Percentiles rank a stretch among this genome's conserved stretches.
These are phyloP conservation scores for Termitomyces sp. DNA, from an alignment of 768 basidiomycete species.

Conservation along the genomic window DNA sequence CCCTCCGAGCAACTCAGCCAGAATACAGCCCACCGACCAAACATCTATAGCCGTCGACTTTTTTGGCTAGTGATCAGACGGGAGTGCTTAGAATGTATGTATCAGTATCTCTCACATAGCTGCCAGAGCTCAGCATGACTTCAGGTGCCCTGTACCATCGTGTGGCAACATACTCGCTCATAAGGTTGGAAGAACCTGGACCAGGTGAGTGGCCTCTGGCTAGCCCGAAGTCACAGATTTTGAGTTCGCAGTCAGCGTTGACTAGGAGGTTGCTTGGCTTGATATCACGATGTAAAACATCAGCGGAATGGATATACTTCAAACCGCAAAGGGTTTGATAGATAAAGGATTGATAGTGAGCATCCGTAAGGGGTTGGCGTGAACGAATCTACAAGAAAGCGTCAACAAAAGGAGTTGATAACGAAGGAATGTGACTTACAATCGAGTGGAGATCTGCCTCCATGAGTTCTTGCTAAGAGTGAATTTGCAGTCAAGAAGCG, in stretches of 20 bases:
- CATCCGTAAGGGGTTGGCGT: constrained; percentile 83
- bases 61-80: constrained; percentile 13
- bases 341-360: constrained; percentile 93
- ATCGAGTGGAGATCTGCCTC: constrained; percentile 99
- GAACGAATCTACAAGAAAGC: constrained; percentile 63
- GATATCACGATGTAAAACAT: constrained; percentile 94
- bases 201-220: constrained; percentile 91
- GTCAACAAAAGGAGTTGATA: neutral
- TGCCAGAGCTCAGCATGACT: constrained; percentile 98
- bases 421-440: constrained; percentile 41
- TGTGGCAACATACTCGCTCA: constrained; percentile 99
- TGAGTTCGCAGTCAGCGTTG: constrained; percentile 96
- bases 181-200: constrained; percentile 76
- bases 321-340: constrained; percentile 98
- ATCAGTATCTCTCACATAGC: constrained; percentile 67
- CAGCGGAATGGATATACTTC: constrained; percentile 97
- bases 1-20: constrained; percentile 88
- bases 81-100: neutral
- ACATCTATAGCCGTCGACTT: constrained; percentile 90
- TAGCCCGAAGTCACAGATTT: constrained; percentile 98
- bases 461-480: constrained; percentile 91
- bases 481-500: constrained; percentile 5
- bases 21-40: constrained; percentile 96
- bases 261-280: constrained; percentile 95
- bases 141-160: constrained; percentile 98